Evolutionary conservation across 768 basidiomycete genomes (phyloP).

Genomic region (Pleurotus pulmonarius): DNA sequence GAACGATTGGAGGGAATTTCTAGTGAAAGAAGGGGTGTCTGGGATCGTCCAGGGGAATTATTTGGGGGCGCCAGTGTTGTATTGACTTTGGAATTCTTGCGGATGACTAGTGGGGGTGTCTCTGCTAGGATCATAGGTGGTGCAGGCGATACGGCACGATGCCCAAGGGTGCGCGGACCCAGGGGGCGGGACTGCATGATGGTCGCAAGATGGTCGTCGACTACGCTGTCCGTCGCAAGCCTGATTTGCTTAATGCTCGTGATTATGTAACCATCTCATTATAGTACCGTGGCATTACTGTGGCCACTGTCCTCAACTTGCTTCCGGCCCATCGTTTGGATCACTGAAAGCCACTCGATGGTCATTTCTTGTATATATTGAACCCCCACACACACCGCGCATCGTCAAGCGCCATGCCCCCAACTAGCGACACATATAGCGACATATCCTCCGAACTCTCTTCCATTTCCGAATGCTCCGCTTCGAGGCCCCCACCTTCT

Average conservation of each 20-base stretch:
- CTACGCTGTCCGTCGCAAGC: slow-evolving; percentile 10
- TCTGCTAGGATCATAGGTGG: slow-evolving; percentile 18
- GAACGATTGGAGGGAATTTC: slow-evolving; percentile 22
- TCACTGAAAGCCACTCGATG: neutral
- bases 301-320: neutral
- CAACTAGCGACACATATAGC: neutral
- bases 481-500: slow-evolving; percentile 9
- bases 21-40: slow-evolving; percentile 23
- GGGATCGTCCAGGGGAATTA: slow-evolving; percentile 23
- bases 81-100: slow-evolving; percentile 20
- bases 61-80: slow-evolving; percentile 12
- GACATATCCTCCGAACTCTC: neutral
- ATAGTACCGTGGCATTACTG: neutral
- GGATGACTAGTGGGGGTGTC: slow-evolving; percentile 26
- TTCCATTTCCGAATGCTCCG: slow-evolving; percentile 6
- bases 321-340: neutral
- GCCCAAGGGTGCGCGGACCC: slow-evolving; percentile 25
- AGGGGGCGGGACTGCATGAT: slow-evolving; percentile 32
- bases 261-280: neutral
- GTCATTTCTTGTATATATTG: neutral
- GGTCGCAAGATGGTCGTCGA: neutral
- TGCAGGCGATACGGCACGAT: slow-evolving; percentile 15
- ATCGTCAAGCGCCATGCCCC: neutral
- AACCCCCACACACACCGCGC: neutral
- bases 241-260: neutral